A percentile compares a stretch with the other conserved stretches of the same genome.
These are phyloP conservation scores for Ustilago tritici DNA, from an alignment of 1,284 basidiomycete genomes.

Conservation along the genomic window DNA sequence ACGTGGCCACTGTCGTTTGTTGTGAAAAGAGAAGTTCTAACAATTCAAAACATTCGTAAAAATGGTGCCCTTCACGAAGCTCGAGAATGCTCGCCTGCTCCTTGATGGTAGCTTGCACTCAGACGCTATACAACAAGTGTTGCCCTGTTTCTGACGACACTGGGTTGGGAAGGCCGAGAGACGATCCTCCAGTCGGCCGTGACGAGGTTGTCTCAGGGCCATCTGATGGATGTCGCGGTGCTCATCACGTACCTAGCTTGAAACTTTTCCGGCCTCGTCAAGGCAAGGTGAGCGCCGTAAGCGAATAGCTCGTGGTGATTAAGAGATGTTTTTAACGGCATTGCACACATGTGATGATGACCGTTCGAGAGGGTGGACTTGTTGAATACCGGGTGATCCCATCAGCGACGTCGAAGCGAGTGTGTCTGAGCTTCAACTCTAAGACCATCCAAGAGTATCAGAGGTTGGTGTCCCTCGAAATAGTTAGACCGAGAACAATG, in stretches of 20 bases:
- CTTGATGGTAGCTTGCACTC: neutral
- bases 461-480: neutral
- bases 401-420: constrained; percentile 1
- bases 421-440: neutral
- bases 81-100: neutral
- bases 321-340: neutral
- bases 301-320: neutral
- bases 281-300: neutral
- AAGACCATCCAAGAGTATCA: neutral
- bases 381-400: neutral
- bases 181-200: neutral
- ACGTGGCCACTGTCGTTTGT: constrained; percentile 9
- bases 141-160: neutral
- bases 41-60: neutral
- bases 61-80: neutral
- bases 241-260: constrained; percentile 1
- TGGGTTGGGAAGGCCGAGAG: too few relatives aligned
- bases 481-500: neutral
- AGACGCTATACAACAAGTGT: neutral
- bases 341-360: constrained; percentile 4
- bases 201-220: neutral
- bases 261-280: constrained; percentile 19
- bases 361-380: neutral
- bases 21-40: neutral
- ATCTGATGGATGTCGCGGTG: neutral